Percentiles rank a stretch among this genome's conserved stretches.
Conservation (phyloP, 2,329 filamentous ascomycete genomes). For the Orbilia javanica region DNA sequence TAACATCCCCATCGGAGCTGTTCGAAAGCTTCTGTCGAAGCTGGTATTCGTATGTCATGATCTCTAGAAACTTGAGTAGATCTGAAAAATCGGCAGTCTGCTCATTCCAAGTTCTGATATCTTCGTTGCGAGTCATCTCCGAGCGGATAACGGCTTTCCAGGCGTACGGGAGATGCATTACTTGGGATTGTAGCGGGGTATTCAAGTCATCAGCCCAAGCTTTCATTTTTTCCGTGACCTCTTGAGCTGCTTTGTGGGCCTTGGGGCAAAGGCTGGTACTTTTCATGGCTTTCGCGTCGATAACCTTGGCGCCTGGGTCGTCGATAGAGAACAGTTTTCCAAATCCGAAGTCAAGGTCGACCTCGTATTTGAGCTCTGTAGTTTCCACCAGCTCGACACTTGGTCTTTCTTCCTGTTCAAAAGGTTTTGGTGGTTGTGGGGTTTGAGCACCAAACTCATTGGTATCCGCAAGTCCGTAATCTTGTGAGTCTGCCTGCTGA, state of each 20-base stretch:
- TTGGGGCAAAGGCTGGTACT: background rate
- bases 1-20: background rate
- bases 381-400: background rate
- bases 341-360: too few species aligned
- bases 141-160: background rate
- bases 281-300: background rate
- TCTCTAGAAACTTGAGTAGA: slow-evolving; percentile 16
- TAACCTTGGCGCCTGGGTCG: background rate
- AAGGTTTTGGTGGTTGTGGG: too few species aligned
- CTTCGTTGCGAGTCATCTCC: background rate
- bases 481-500: background rate
- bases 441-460: too few species aligned
- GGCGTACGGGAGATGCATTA: background rate
- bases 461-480: too few species aligned
- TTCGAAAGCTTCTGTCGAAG: background rate
- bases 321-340: background rate
- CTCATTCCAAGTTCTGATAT: background rate
- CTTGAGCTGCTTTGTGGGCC: background rate
- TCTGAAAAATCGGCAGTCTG: slow-evolving; percentile 5
- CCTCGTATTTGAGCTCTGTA: background rate
- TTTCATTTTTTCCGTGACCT: background rate
- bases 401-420: background rate
- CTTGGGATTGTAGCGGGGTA: background rate
- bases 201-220: background rate
- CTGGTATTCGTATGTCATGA: slow-evolving; percentile 11